phyloP scores from a whole-genome alignment of 192 early-diverging fungal genomes.

The Pilaira anomala region DNA sequence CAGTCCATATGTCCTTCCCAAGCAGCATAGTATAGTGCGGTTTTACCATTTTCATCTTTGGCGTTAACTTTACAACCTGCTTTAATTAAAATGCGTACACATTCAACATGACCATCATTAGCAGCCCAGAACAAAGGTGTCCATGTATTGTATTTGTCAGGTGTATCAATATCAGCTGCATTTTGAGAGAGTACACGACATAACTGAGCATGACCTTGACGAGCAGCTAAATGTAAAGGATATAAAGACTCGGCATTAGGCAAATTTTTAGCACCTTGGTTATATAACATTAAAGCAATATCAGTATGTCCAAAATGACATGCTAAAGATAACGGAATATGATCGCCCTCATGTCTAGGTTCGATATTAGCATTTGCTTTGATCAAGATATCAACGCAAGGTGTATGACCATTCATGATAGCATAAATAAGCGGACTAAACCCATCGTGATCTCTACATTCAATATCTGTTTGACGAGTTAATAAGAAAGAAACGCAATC shows the following conservation, averaged over 20 bases:
- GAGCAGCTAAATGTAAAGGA: conserved; percentile 84
- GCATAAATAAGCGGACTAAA: conserved; percentile 85
- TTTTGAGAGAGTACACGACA: conserved; percentile 69
- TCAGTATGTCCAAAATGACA: conserved; percentile 89
- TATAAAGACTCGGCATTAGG: conserved; percentile 80
- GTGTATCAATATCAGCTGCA: conserved; percentile 69
- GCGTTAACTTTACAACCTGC: conserved; percentile 71
- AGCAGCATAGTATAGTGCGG: conserved; percentile 87
- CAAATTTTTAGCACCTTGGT: conserved; percentile 68
- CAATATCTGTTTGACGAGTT: conserved; percentile 46
- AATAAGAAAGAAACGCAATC: conserved; percentile 65
- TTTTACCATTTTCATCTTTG: conserved; percentile 81
- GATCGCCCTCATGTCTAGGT: conserved; percentile 51
- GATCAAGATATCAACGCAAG: conserved; percentile 74
- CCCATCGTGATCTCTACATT: conserved; percentile 83
- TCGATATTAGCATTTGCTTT: conserved; percentile 63
- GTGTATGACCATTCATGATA: conserved; percentile 76
- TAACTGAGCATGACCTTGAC: conserved; percentile 77
- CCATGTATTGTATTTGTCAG: conserved; percentile 93
- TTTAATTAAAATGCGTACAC: conserved; percentile 74
- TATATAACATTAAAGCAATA: conserved; percentile 79
- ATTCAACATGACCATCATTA: conserved; percentile 82
- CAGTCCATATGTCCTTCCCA: conserved; percentile 87
- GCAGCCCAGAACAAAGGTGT: conserved; percentile 95
- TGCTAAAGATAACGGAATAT: conserved; percentile 81